phyloP scores from a whole-genome alignment of 1,284 basidiomycete genomes.

The Jaminaea rosea region DNA sequence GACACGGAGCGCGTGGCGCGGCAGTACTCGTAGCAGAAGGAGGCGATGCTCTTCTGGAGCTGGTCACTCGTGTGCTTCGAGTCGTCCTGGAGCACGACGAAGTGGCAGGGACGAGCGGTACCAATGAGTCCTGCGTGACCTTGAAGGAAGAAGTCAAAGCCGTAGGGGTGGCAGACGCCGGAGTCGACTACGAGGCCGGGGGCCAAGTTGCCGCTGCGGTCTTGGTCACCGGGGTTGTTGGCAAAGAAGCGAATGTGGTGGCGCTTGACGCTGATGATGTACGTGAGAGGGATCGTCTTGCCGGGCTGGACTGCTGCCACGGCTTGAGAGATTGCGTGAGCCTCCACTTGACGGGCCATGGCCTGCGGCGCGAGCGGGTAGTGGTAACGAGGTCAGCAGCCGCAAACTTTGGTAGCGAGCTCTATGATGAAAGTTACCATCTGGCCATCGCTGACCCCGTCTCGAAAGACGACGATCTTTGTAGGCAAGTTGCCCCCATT shows the following conservation, averaged over 20 bases:
- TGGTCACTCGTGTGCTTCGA: slow-evolving; percentile 26
- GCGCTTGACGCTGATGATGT: slow-evolving; percentile 26
- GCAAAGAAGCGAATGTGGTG: slow-evolving; percentile 51
- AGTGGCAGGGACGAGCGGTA: slow-evolving; percentile 50
- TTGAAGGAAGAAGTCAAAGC: slow-evolving; percentile 47
- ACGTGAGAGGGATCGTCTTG: slow-evolving; percentile 30
- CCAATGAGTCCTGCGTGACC: slow-evolving; percentile 42
- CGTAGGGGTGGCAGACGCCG: slow-evolving; percentile 49
- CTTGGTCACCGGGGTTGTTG: slow-evolving; percentile 34
- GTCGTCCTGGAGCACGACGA: slow-evolving; percentile 48
- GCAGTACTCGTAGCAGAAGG: slow-evolving; percentile 48
- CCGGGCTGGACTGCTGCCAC: slow-evolving; percentile 23
- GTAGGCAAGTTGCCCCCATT: slow-evolving; percentile 45
- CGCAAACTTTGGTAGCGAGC: no score
- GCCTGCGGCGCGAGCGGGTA: no score
- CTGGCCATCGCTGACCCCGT: slow-evolving; percentile 52
- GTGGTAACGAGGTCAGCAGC: no score
- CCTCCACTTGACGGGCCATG: slow-evolving; percentile 48
- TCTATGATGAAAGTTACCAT: no score
- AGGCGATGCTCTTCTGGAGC: slow-evolving; percentile 43
- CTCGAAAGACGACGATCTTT: slow-evolving; percentile 50
- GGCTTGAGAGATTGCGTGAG: slow-evolving; percentile 44
- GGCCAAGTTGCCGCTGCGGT: slow-evolving; percentile 51
- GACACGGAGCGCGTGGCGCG: slow-evolving; percentile 49
- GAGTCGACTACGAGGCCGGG: slow-evolving; percentile 47